phyloP scores from a whole-genome alignment of 768 basidiomycete species.

The Naematelia encephala region DNA sequence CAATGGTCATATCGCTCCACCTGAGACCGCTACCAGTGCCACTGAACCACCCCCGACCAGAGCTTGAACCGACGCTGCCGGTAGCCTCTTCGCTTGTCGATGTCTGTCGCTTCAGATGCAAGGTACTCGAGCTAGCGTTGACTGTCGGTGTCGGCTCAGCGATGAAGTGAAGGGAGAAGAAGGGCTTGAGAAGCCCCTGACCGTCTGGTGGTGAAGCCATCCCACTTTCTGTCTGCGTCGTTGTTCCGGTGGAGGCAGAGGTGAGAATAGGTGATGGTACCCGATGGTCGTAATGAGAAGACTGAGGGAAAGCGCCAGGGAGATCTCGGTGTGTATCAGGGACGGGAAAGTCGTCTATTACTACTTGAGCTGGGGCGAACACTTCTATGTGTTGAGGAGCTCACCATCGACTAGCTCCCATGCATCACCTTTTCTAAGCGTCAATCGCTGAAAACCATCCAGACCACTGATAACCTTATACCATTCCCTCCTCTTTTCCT shows the following conservation, averaged over 20 bases:
- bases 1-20: constrained; percentile 29
- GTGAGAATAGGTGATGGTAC: neutral
- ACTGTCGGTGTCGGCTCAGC: neutral
- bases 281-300: constrained; percentile 8
- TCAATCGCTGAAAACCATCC: constrained; percentile 9
- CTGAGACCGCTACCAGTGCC: constrained; percentile 12
- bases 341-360: constrained; percentile 16
- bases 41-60: constrained; percentile 18
- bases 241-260: neutral
- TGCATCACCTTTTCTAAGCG: constrained; percentile 15
- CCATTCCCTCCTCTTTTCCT: constrained; percentile 7
- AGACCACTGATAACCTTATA: neutral
- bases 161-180: constrained; percentile 26
- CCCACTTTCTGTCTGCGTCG: neutral
- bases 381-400: neutral
- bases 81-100: constrained; percentile 13
- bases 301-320: constrained; percentile 41
- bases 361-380: neutral
- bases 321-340: constrained; percentile 11
- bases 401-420: constrained; percentile 42
- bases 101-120: constrained; percentile 15
- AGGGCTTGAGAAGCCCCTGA: constrained; percentile 19
- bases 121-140: constrained; percentile 20
- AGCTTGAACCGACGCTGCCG: constrained; percentile 13
- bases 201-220: neutral